Base-by-base conservation (phyloP, 169 alveolate genomes). In the Toxoplasma gondii region DNA sequence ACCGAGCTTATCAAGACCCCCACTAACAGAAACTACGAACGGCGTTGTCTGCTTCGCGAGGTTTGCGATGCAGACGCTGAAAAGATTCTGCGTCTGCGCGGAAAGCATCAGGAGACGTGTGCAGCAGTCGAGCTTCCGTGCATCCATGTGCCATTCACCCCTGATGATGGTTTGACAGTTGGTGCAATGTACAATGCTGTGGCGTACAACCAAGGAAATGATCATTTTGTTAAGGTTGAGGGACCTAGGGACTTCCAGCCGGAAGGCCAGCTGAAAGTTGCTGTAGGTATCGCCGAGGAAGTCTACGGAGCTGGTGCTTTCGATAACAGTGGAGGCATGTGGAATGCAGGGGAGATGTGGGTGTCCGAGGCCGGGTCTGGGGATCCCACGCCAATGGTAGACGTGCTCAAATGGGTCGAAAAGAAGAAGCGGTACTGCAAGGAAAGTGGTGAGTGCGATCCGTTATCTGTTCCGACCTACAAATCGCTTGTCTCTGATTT, bases 1-100 rank as follows among this genome's bases (percentile, higher is more conserved):
- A 27, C 16, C 53, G 87, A 78, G 87, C 87, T 78, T 9, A 12
- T 78, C 31, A 27, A n/a, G 0, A 39, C 87, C 29, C 0, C 87
- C 43, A 34, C 87, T 17, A 5, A 53, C 10, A 10, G 2, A 0
- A 34, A 31, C 44, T 27, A 34, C 31, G 87, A 34, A 17, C 27
- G 45, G 45, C 87, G 87, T 31, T 78, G 87, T 44, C 53, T 78
- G 41, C 45, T 1, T 78, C 87, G 87, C 34, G 87, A 78, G 29
- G 87, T 78, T 34, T 78, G 87, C 49, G 87, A 78, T 4, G 87
- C 53, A 34, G 53, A 34, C 31, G 34, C 87, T 19, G 34, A 39
- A 34, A 0, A 1, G 31, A 53, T 78, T 38, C 45, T 38, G 16
- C 41, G 45, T 9, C 34, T 78, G 87, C 87, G 87, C 0, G 87